These are phyloP conservation scores for Pseudogymnoascus sp. DNA, from an alignment of 2,329 filamentous ascomycete species.

Conservation along the genomic window DNA sequence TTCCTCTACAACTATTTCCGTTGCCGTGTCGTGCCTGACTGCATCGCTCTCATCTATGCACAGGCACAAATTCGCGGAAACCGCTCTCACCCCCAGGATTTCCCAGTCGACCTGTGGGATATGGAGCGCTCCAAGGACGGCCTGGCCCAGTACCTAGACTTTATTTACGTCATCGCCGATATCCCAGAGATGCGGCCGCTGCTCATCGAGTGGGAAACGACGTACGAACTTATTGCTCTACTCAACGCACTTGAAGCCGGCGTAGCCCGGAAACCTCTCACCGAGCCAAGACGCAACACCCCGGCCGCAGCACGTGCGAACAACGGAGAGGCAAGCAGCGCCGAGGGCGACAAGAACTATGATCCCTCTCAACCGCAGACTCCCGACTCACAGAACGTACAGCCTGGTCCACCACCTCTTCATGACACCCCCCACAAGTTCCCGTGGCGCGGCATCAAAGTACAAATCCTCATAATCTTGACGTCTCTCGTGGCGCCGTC, in stretches of 20 bases:
- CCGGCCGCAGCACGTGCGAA: conserved; percentile 35
- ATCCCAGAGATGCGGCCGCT: conserved; percentile 75
- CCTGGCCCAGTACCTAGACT: conserved; percentile 87
- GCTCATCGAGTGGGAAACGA: conserved; percentile 84
- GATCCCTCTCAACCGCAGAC: neutral
- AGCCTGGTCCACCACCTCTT: conserved; percentile 43
- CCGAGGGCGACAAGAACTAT: conserved; percentile 1
- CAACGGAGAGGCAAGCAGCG: neutral
- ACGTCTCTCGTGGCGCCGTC: conserved; percentile 85
- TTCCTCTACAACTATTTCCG: conserved; percentile 92
- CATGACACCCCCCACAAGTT: conserved; percentile 59
- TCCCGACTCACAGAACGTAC: conserved; percentile 22
- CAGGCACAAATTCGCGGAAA: conserved; percentile 82
- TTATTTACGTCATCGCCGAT: conserved; percentile 83
- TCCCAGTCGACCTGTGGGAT: conserved; percentile 92
- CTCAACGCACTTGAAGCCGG: conserved; percentile 81
- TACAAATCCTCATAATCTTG: conserved; percentile 82
- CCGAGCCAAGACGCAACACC: conserved; percentile 33
- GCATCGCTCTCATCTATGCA: conserved; percentile 85
- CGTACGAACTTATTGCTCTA: conserved; percentile 80
- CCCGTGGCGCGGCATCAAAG: conserved; percentile 72
- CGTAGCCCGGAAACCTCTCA: conserved; percentile 73
- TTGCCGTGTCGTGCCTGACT: conserved; percentile 86
- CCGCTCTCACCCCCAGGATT: conserved; percentile 71
- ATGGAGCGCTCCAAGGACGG: conserved; percentile 97